A percentile compares a stretch with the other conserved stretches of the same genome.
Evolutionary conservation across 1,139 yeast genomes (phyloP).

Genomic region (Kodamaea ohmeri): DNA sequence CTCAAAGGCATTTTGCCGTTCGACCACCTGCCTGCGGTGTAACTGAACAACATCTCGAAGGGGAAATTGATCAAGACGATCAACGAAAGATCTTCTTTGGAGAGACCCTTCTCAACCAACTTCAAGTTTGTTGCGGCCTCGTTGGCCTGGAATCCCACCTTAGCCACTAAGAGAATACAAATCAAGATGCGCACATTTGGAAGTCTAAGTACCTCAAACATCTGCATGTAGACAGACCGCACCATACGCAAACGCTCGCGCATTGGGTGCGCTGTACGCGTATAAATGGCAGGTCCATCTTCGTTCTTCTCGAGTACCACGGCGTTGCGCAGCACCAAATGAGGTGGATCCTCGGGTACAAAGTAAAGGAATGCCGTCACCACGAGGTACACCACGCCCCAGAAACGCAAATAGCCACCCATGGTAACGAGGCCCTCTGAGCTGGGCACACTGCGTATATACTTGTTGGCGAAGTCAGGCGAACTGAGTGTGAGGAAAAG

Average conservation of each 20-base stretch:
- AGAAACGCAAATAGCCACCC: constrained; percentile 69
- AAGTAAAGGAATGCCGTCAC: constrained; percentile 63
- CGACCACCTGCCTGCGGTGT: constrained; percentile 95
- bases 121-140: constrained; percentile 95
- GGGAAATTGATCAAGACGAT: constrained; percentile 95
- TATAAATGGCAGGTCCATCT: constrained; percentile 26
- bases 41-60: constrained; percentile 90
- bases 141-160: constrained; percentile 91
- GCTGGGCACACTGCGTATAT: constrained; percentile 59
- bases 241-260: constrained; percentile 18
- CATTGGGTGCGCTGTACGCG: constrained; percentile 20
- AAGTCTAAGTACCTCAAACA: constrained; percentile 73
- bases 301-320: constrained; percentile 26
- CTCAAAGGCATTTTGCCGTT: constrained; percentile 65
- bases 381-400: constrained; percentile 71
- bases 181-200: constrained; percentile 77
- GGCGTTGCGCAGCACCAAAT: constrained; percentile 36
- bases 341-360: constrained; percentile 67
- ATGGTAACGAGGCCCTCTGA: constrained; percentile 68
- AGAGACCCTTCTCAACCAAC: constrained; percentile 86
- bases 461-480: constrained; percentile 87
- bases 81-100: constrained; percentile 89
- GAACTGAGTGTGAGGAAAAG: constrained; percentile 88
- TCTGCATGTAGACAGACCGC: constrained; percentile 61
- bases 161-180: constrained; percentile 71